Base-by-base conservation (phyloP, 2,329 filamentous ascomycete species). In the Scedosporium apiospermum region DNA sequence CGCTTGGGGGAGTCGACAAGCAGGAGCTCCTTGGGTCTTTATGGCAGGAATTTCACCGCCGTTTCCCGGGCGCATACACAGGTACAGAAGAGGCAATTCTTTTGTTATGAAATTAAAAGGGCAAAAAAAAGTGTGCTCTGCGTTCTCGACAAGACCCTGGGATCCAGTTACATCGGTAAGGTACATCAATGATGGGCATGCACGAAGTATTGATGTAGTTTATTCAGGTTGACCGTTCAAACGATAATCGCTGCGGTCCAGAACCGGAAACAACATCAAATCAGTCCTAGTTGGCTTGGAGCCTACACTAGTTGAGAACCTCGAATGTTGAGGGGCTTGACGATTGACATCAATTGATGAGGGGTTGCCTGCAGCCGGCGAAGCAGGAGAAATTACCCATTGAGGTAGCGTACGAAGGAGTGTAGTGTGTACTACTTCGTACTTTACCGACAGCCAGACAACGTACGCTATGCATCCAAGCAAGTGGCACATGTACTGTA, bases 21-120 rank as follows among this genome's bases (percentile, higher is more conserved):
- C 30, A 46, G 59, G 59, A 21, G 59, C 44, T 38, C 16, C 30
- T 61, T 53, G 59, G 59, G 42, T 34, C 44, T 55, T 55, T 34
- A 42, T 44, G 44, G 27, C n/a, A 60, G 23, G 58, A 61, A 61
- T 49, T 61, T 61, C 59, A 61, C 59, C 59, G 59, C 59, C 27
- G 59, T 61, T 61, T 61, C 21, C 49, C 10, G 42, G 42, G 42
- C 23, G 49, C n/a, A 21, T 53, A 53, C n/a, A 53, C 3, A 26
- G 27, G 16, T 53, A 53, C n/a, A 53, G 10, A 26, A 53, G 16
- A 23, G 4, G 49, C n/a, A 21, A 21, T 21, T 53, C 23, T 53
- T 53, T 21, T 26, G n/a, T 53, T 53, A 53, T 53, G 49, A 53
- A 53, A 53, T 53, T 53, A 53, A 53, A 53, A 53, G 49, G 49